Percentiles rank a stretch among this genome's conserved stretches.
Conservation (phyloP, 139 green algal genomes). For the Coelastrella sp. region DNA sequence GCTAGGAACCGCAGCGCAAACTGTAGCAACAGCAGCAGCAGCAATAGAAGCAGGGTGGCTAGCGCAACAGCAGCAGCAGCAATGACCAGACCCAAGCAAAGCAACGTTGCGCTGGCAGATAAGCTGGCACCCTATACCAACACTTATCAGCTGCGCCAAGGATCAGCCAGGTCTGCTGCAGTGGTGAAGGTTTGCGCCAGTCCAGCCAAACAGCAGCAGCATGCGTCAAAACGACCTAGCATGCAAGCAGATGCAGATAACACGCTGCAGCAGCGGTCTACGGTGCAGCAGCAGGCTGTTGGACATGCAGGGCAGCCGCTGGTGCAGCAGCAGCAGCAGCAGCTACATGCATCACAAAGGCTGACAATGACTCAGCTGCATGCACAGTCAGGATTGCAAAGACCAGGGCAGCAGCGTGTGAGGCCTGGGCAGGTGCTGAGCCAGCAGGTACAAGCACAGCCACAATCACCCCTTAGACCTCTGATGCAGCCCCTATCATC, state of each 20-base stretch:
- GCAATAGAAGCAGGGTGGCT: background rate
- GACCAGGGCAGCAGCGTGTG: slow-evolving; percentile 1
- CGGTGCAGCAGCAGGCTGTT: background rate
- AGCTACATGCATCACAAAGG: background rate
- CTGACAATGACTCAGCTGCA: background rate
- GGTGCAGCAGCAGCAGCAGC: slow-evolving; percentile 3
- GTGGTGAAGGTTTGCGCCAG: background rate
- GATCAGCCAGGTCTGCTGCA: background rate
- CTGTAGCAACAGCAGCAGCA: background rate
- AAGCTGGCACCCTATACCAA: background rate
- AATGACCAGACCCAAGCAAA: background rate
- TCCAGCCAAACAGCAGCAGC: background rate
- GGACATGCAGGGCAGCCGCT: background rate
- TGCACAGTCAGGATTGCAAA: background rate
- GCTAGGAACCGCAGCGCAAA: background rate
- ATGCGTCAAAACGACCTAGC: background rate
- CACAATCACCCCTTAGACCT: background rate
- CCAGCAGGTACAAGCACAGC: background rate
- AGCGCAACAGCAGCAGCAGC: slow-evolving; percentile 25
- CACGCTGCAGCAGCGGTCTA: background rate
- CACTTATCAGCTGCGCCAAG: background rate
- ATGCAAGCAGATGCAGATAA: background rate
- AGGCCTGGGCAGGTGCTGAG: background rate
- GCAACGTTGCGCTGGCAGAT: background rate
- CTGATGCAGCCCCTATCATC: background rate